Evolutionary conservation across 257 asterid species (phyloP).

Genomic region (Solanum piurae): DNA sequence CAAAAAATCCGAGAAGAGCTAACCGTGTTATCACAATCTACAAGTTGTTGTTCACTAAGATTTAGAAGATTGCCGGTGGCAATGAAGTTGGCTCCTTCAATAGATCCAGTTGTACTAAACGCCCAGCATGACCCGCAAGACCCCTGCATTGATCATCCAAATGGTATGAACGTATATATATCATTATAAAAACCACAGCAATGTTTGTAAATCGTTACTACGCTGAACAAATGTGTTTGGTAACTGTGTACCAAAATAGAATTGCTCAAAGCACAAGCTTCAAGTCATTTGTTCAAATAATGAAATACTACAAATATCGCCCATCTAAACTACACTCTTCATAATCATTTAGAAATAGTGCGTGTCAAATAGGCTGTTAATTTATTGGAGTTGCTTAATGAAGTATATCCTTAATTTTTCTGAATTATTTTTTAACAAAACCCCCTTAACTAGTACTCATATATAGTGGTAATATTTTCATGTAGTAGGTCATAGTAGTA

Average conservation of each 20-base stretch:
- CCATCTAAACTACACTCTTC: background rate
- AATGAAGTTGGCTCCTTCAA: slow-evolving; percentile 78
- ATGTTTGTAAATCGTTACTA: background rate
- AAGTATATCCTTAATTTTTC: background rate
- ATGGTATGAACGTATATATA: background rate
- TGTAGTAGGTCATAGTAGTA: background rate
- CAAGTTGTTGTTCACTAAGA: slow-evolving; percentile 85
- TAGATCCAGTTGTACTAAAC: slow-evolving; percentile 74
- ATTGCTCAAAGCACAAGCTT: background rate
- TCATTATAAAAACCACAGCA: background rate
- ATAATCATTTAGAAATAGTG: background rate
- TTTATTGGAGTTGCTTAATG: background rate
- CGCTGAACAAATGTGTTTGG: background rate
- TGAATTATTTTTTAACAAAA: too few species aligned
- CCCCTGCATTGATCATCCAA: slow-evolving; percentile 29
- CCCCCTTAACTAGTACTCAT: background rate
- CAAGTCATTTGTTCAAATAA: background rate
- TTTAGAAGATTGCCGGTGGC: slow-evolving; percentile 62
- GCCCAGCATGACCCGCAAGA: slow-evolving; percentile 94
- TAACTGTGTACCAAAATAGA: background rate
- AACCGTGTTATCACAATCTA: slow-evolving; percentile 80
- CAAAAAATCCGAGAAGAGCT: background rate
- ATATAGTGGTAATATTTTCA: background rate
- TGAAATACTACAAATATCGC: background rate
- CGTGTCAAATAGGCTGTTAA: background rate